phyloP scores from a whole-genome alignment of 768 basidiomycete species.

The Nidula microcarpa region DNA sequence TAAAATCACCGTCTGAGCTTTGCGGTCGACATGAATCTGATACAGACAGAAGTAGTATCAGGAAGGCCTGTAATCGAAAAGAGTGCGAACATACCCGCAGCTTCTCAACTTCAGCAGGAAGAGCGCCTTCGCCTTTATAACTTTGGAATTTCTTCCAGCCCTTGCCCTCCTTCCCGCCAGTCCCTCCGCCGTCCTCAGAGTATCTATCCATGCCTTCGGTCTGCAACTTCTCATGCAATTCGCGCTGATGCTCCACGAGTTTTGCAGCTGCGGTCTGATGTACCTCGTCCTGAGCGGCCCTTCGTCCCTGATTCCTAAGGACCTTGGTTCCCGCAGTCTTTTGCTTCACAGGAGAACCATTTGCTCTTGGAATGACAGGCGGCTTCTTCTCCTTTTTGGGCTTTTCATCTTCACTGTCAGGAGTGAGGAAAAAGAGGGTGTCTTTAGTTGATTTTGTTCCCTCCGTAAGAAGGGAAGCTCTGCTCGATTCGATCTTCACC shows the following conservation, averaged over 20 bases:
- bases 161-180: constrained; percentile 82
- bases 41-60: background rate
- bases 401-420: constrained; percentile 57
- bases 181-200: constrained; percentile 75
- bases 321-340: constrained; percentile 83
- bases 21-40: constrained; percentile 92
- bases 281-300: constrained; percentile 82
- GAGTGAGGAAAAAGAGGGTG: constrained; percentile 80
- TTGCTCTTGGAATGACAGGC: constrained; percentile 46
- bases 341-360: constrained; percentile 69
- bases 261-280: constrained; percentile 74
- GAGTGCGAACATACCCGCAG: constrained; percentile 56
- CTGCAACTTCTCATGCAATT: constrained; percentile 76
- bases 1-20: constrained; percentile 83
- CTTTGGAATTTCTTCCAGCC: constrained; percentile 95
- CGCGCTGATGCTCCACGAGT: constrained; percentile 84
- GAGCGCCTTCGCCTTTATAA: constrained; percentile 89
- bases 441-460: constrained; percentile 84
- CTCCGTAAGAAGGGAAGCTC: constrained; percentile 71
- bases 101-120: constrained; percentile 81
- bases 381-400: constrained; percentile 55
- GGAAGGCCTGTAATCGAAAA: background rate
- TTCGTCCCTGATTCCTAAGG: constrained; percentile 85
- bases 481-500: constrained; percentile 67
- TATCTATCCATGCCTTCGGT: constrained; percentile 78